Evolutionary conservation across 164 flowering plant species (phyloP).

Genomic region (Kalanchoe fedtschenkoi): DNA sequence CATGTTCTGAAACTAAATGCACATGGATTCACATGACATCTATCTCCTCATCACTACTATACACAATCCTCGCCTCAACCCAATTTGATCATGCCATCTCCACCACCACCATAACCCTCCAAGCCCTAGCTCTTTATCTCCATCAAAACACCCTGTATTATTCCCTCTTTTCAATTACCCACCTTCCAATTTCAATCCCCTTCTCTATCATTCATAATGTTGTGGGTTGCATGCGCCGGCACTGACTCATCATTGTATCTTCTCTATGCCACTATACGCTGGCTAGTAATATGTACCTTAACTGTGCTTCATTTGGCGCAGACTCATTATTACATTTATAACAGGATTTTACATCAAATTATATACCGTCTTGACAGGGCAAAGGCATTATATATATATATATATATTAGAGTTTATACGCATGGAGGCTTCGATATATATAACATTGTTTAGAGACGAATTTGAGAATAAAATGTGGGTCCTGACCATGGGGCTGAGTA

Average conservation of each 20-base stretch:
- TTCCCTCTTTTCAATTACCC: constrained; percentile 26
- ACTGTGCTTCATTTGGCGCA: not conserved
- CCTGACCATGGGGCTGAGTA: no score
- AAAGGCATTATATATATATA: no score
- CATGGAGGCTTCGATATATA: no score
- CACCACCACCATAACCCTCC: constrained; percentile 17
- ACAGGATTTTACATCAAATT: no score
- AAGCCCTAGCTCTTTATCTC: constrained; percentile 16
- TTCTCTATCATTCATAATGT: constrained; percentile 5
- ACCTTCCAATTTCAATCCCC: constrained; percentile 30
- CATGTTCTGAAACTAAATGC: constrained; percentile 50
- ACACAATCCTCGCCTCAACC: not conserved
- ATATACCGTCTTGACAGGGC: no score
- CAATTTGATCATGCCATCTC: constrained; percentile 9
- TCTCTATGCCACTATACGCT: not conserved
- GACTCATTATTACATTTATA: no score
- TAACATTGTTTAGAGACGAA: no score
- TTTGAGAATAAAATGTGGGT: no score
- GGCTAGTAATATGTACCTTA: not conserved
- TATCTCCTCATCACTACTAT: constrained; percentile 19
- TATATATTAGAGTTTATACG: no score
- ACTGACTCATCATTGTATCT: not conserved
- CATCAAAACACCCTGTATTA: constrained; percentile 72
- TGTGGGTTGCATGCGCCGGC: constrained; percentile 16
- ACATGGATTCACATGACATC: constrained; percentile 63